A percentile compares a stretch with the other conserved stretches of the same genome.
phyloP scores from a whole-genome alignment of 768 basidiomycete genomes.

The Leccinellum rugosiceps region DNA sequence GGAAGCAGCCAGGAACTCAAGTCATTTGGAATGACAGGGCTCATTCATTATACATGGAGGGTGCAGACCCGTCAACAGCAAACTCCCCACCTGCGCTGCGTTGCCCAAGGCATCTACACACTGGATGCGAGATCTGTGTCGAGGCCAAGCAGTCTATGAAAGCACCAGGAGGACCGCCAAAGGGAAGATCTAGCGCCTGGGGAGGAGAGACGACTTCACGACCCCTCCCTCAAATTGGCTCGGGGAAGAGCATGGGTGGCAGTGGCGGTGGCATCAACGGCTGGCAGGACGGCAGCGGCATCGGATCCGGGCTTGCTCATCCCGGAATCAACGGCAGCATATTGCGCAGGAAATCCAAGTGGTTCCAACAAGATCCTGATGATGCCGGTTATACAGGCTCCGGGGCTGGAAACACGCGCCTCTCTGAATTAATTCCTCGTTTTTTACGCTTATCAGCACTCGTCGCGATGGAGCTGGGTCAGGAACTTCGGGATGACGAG shows the following conservation, averaged over 20 bases:
- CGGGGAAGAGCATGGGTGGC: slow-evolving; percentile 26
- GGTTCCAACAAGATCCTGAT: slow-evolving; percentile 22
- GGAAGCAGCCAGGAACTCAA: slow-evolving; percentile 15
- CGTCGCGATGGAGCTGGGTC: slow-evolving; percentile 72
- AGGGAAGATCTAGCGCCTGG: slow-evolving; percentile 23
- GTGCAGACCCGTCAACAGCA: slow-evolving; percentile 58
- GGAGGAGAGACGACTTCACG: slow-evolving; percentile 26
- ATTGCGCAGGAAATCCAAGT: slow-evolving; percentile 48
- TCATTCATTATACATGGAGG: slow-evolving; percentile 52
- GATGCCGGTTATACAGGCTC: slow-evolving; percentile 26
- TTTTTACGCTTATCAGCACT: slow-evolving; percentile 78
- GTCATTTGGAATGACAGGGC: slow-evolving; percentile 40
- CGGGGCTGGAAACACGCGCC: slow-evolving; percentile 59
- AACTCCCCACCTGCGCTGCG: slow-evolving; percentile 62
- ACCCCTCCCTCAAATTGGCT: slow-evolving; percentile 15
- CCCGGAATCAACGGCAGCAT: slow-evolving; percentile 56
- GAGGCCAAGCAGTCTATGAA: slow-evolving; percentile 45
- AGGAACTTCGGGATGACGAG: slow-evolving; percentile 60
- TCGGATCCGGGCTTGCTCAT: slow-evolving; percentile 65
- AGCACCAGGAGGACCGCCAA: slow-evolving; percentile 24
- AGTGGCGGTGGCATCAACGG: slow-evolving; percentile 56
- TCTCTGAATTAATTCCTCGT: slow-evolving; percentile 62
- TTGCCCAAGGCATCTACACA: slow-evolving; percentile 72
- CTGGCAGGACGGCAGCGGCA: slow-evolving; percentile 72
- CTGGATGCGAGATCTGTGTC: slow-evolving; percentile 75